Evolutionary conservation across 768 basidiomycete genomes (phyloP).

Genomic region (Myochromella boudieri): DNA sequence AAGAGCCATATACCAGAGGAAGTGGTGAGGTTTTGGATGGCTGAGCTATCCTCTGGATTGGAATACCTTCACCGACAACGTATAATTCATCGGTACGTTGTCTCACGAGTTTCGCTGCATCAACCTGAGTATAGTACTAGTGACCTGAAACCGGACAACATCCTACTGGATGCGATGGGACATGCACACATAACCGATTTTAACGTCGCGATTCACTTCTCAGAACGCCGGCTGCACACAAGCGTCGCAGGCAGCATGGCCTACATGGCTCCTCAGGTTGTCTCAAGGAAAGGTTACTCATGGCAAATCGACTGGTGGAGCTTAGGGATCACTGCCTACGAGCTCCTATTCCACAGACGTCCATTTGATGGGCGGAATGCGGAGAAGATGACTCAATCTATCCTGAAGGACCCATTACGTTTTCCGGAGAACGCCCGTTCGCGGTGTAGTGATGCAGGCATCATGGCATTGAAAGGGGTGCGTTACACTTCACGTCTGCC

Average conservation of each 20-base stretch:
- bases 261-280: constrained; percentile 99
- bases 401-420: constrained; percentile 73
- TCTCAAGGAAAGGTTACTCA: constrained; percentile 88
- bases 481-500: constrained; percentile 25
- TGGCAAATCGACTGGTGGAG: constrained; percentile 98
- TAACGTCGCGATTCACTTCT: constrained; percentile 98
- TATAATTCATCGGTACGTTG: constrained; percentile 88
- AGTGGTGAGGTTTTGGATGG: constrained; percentile 82
- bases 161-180: constrained; percentile 88
- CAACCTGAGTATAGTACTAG: constrained; percentile 37
- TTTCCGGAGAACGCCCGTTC: constrained; percentile 71
- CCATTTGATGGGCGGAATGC: constrained; percentile 91
- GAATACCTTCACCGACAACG: constrained; percentile 88
- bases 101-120: background rate
- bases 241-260: constrained; percentile 98
- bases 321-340: constrained; percentile 86
- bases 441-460: constrained; percentile 65
- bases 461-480: constrained; percentile 68
- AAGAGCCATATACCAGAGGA: constrained; percentile 65
- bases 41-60: constrained; percentile 82
- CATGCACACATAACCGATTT: constrained; percentile 98
- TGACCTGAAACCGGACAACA: constrained; percentile 97
- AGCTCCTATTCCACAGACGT: constrained; percentile 78
- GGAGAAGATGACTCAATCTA: constrained; percentile 86
- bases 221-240: constrained; percentile 82